phyloP scores from a whole-genome alignment of 192 early-diverging fungal species.

The Allomyces javanicus region DNA sequence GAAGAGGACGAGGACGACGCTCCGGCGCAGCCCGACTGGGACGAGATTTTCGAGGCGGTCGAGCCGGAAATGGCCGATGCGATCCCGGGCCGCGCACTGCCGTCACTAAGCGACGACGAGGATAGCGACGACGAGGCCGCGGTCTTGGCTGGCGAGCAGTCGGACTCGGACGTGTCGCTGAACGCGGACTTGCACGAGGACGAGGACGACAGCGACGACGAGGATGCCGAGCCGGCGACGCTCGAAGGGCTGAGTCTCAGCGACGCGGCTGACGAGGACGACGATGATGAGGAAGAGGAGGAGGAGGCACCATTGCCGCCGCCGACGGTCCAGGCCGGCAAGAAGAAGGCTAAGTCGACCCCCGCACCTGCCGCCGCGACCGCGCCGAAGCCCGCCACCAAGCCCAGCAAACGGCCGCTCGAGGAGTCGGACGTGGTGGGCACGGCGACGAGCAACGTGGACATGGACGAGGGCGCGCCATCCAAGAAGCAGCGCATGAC shows the following conservation, averaged over 20 bases:
- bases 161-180: not conserved
- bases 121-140: conserved; percentile 5
- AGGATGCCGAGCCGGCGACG: conserved; percentile 4
- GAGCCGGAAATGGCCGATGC: conserved; percentile 6
- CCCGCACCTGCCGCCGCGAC: not conserved
- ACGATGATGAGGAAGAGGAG: conserved; percentile 12
- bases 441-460: conserved; percentile 12
- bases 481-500: conserved; percentile 58
- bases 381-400: conserved; percentile 6
- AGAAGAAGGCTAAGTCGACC: conserved; percentile 8
- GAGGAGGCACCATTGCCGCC: conserved; percentile 7
- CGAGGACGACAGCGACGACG: conserved; percentile 19
- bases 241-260: not conserved
- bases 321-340: conserved; percentile 7
- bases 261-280: conserved; percentile 15
- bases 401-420: conserved; percentile 11
- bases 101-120: conserved; percentile 10
- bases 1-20: conserved; percentile 15
- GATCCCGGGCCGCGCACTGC: not conserved
- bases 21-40: conserved; percentile 48
- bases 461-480: conserved; percentile 5
- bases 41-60: conserved; percentile 70
- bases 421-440: conserved; percentile 6
- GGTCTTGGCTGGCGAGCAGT: not conserved
- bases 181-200: conserved; percentile 6